Conservation (phyloP, 805 yeast genomes). For the Cyberlindnera mycetangii region DNA sequence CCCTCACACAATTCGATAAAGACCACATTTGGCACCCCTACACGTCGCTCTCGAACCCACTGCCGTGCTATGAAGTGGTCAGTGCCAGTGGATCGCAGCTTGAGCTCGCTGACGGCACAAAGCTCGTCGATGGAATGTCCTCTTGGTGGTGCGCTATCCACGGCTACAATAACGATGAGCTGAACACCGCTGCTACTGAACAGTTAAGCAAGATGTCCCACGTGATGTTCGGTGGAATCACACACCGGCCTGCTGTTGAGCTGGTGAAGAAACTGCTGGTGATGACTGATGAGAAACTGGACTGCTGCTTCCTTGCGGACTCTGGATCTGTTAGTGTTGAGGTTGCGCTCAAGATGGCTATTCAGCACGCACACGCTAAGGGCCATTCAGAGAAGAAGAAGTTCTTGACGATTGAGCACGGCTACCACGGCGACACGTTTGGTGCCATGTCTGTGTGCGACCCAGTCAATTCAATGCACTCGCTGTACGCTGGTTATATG, state of each 20-base stretch:
- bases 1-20: conserved; percentile 20
- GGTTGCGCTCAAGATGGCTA: conserved; percentile 37
- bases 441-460: conserved; percentile 40
- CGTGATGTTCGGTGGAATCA: conserved; percentile 30
- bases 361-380: conserved; percentile 29
- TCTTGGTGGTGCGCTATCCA: conserved; percentile 34
- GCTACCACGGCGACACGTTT: conserved; percentile 39
- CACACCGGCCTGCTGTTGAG: conserved; percentile 31
- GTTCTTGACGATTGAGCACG: conserved; percentile 33
- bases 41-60: conserved; percentile 28
- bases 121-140: conserved; percentile 31
- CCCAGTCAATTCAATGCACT: conserved; percentile 33
- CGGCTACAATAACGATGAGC: conserved; percentile 29
- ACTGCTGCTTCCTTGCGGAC: conserved; percentile 26
- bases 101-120: conserved; percentile 18
- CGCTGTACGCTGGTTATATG: conserved; percentile 31
- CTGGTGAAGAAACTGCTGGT: conserved; percentile 31
- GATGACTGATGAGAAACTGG: conserved; percentile 28
- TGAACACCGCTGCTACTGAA: conserved; percentile 30
- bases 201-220: conserved; percentile 32
- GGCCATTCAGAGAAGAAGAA: conserved; percentile 25
- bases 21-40: conserved; percentile 33
- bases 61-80: conserved; percentile 25
- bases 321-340: conserved; percentile 37
- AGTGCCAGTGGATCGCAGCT: conserved; percentile 26